Conservation (phyloP, 2,329 filamentous ascomycete species). For the Aspergillus candidus region DNA sequence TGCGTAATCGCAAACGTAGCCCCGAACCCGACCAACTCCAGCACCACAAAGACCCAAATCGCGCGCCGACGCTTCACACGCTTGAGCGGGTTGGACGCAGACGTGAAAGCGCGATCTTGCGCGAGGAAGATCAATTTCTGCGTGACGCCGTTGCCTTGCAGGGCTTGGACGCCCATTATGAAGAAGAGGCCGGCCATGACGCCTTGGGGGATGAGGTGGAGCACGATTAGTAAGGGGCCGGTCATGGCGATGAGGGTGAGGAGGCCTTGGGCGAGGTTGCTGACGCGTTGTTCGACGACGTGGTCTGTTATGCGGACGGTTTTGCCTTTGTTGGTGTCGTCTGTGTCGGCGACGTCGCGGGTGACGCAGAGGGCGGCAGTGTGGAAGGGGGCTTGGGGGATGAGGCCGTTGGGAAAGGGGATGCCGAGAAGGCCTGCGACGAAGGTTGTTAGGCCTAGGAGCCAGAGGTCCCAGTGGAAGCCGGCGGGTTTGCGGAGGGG, state of each 20-base stretch:
- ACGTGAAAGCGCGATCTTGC: slow-evolving; percentile 58
- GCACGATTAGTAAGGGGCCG: slow-evolving; percentile 64
- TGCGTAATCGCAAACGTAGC: slow-evolving; percentile 79
- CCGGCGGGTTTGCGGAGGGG: slow-evolving; percentile 73
- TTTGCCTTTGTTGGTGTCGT: slow-evolving; percentile 56
- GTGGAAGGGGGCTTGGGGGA: slow-evolving; percentile 78
- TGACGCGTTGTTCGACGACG: slow-evolving; percentile 65
- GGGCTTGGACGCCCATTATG: slow-evolving; percentile 74
- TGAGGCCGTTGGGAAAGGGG: slow-evolving; percentile 76
- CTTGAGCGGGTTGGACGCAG: slow-evolving; percentile 52
- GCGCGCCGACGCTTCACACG: slow-evolving; percentile 55
- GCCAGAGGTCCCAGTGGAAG: slow-evolving; percentile 80
- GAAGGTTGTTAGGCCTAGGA: slow-evolving; percentile 71
- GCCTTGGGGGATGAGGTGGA: slow-evolving; percentile 72
- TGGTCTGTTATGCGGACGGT: slow-evolving; percentile 56
- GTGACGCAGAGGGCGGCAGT: slow-evolving; percentile 73
- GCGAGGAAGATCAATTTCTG: slow-evolving; percentile 65
- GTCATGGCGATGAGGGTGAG: slow-evolving; percentile 74
- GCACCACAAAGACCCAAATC: slow-evolving; percentile 64
- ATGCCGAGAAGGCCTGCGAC: slow-evolving; percentile 69
- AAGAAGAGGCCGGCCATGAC: slow-evolving; percentile 78
- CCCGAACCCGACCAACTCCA: slow-evolving; percentile 65
- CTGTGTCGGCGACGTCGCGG: slow-evolving; percentile 47
- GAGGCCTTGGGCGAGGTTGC: slow-evolving; percentile 71
- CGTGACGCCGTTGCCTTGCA: slow-evolving; percentile 71